phyloP scores from a whole-genome alignment of 2,329 filamentous ascomycete genomes.

The Bertia moriformis region DNA sequence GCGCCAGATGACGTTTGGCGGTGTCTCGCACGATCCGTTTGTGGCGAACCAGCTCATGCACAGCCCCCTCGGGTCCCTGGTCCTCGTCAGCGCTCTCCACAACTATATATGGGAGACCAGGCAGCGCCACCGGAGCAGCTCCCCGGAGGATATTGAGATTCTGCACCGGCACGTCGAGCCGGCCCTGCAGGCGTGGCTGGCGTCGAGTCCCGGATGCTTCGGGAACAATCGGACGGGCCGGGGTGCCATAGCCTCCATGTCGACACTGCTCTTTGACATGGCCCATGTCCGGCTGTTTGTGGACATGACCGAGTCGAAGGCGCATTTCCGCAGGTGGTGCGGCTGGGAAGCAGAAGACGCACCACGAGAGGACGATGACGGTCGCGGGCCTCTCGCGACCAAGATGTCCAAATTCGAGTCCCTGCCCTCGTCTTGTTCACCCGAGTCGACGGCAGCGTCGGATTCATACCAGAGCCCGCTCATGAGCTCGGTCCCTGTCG shows the following conservation, averaged over 20 bases:
- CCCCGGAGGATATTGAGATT: too few relatives aligned
- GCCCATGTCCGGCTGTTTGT: constrained; percentile 88
- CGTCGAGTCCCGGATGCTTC: constrained; percentile 77
- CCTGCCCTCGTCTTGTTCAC: too few relatives aligned
- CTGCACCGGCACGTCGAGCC: constrained; percentile 93
- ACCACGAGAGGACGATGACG: too few relatives aligned
- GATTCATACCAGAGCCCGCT: too few relatives aligned
- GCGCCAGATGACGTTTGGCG: too few relatives aligned
- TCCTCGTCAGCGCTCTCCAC: constrained; percentile 86
- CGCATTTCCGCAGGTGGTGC: constrained; percentile 91
- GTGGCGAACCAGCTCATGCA: too few relatives aligned
- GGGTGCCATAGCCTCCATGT: constrained; percentile 74
- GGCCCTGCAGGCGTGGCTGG: constrained; percentile 84
- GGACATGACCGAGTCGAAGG: constrained; percentile 80
- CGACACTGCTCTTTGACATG: constrained; percentile 78
- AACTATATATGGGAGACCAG: constrained; percentile 98
- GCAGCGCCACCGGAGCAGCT: constrained; percentile 75
- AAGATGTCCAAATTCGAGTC: too few relatives aligned
- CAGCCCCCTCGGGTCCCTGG: constrained; percentile 80
- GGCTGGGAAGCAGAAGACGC: too few relatives aligned
- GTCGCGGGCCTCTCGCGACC: too few relatives aligned
- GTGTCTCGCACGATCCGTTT: too few relatives aligned
- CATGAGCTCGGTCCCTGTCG: too few relatives aligned
- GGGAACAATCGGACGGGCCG: constrained; percentile 69
- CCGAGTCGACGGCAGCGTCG: too few relatives aligned